phyloP scores from a whole-genome alignment of 1,284 basidiomycete genomes.

The Malassezia restricta region DNA sequence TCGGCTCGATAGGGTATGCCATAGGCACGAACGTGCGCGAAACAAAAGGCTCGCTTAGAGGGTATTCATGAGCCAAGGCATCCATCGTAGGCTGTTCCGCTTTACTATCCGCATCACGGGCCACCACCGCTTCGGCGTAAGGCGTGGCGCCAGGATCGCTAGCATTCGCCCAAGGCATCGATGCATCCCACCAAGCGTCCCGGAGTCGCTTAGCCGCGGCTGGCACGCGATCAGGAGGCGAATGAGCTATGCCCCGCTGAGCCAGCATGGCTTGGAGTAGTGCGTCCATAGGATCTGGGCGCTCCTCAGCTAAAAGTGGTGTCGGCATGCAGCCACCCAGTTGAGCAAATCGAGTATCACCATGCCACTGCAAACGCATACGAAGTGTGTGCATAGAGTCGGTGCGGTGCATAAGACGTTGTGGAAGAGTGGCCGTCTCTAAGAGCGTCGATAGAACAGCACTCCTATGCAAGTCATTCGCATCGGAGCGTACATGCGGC shows the following conservation, averaged over 20 bases:
- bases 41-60: neutral
- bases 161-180: neutral
- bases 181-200: constrained; percentile 5
- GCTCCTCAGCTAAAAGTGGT: constrained; percentile 22
- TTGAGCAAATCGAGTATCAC: constrained; percentile 32
- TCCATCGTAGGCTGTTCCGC: constrained; percentile 8
- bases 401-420: constrained; percentile 17
- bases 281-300: constrained; percentile 8
- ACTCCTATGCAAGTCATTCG: constrained; percentile 24
- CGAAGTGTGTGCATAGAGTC: constrained; percentile 24
- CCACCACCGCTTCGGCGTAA: constrained; percentile 5
- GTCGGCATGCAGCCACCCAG: constrained; percentile 33
- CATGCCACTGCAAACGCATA: constrained; percentile 34
- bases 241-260: neutral
- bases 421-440: constrained; percentile 35
- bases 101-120: constrained; percentile 8
- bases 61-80: neutral
- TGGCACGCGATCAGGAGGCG: neutral
- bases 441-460: constrained; percentile 31
- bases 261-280: constrained; percentile 27
- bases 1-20: constrained; percentile 24
- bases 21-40: constrained; percentile 19
- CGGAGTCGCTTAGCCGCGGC: constrained; percentile 3
- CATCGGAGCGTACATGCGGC: constrained; percentile 4
- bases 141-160: neutral